phyloP scores from a whole-genome alignment of 1,284 basidiomycete species.

The Mycosarcoma mackinlayi region DNA sequence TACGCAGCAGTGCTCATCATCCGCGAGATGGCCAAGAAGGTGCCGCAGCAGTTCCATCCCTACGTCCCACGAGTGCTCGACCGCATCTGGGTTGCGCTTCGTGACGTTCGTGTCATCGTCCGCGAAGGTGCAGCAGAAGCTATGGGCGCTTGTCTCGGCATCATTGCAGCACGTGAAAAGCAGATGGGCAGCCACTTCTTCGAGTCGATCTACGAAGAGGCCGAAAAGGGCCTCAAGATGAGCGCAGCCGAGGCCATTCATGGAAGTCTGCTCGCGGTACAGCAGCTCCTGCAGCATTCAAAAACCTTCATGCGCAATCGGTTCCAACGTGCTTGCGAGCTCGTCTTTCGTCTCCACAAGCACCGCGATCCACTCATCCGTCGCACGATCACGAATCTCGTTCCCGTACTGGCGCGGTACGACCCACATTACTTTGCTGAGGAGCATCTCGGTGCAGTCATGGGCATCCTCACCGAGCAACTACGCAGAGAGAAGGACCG shows the following conservation, averaged over 20 bases:
- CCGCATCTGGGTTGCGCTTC: slow-evolving; percentile 66
- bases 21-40: slow-evolving; percentile 65
- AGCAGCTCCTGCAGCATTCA: slow-evolving; percentile 89
- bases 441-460: slow-evolving; percentile 64
- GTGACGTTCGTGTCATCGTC: slow-evolving; percentile 62
- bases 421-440: slow-evolving; percentile 66
- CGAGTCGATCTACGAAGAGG: slow-evolving; percentile 77
- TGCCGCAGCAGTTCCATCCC: slow-evolving; percentile 65
- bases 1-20: slow-evolving; percentile 69
- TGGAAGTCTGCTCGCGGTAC: slow-evolving; percentile 90
- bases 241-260: slow-evolving; percentile 86
- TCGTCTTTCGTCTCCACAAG: slow-evolving; percentile 90
- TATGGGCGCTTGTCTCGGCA: slow-evolving; percentile 66
- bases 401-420: slow-evolving; percentile 64
- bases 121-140: slow-evolving; percentile 66
- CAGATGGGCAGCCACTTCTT: slow-evolving; percentile 67
- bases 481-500: slow-evolving; percentile 60
- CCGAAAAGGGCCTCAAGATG: slow-evolving; percentile 84
- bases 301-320: slow-evolving; percentile 95
- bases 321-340: slow-evolving; percentile 88
- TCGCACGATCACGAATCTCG: slow-evolving; percentile 69
- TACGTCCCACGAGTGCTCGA: slow-evolving; percentile 65
- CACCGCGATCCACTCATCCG: slow-evolving; percentile 89
- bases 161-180: slow-evolving; percentile 64
- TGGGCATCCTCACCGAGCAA: slow-evolving; percentile 55